These are phyloP conservation scores for Vinca major DNA, from an alignment of 305 asterid species.

Conservation along the genomic window DNA sequence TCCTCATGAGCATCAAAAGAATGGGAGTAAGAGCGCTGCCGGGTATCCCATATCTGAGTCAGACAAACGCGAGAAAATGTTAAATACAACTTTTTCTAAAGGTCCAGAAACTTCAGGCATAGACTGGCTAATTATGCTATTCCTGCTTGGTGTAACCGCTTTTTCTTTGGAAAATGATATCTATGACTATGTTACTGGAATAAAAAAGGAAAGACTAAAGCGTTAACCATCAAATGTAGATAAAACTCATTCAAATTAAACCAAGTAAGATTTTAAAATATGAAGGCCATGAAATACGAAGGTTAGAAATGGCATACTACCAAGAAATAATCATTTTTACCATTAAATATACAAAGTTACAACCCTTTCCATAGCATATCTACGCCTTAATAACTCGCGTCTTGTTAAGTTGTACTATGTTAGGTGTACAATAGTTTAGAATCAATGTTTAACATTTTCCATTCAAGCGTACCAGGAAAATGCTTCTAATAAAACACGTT, in stretches of 20 bases:
- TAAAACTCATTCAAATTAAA: background rate
- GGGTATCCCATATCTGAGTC: conserved; percentile 82
- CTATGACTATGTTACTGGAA: background rate
- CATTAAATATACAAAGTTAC: background rate
- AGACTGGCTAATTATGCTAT: background rate
- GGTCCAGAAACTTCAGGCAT: background rate
- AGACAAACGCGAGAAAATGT: background rate
- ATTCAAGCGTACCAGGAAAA: background rate
- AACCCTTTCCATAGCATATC: background rate
- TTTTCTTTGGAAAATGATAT: background rate
- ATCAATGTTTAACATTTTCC: background rate
- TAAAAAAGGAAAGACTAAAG: background rate
- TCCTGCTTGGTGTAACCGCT: background rate
- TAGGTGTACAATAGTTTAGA: background rate
- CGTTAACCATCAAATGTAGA: background rate
- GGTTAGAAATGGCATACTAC: background rate
- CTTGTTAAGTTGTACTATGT: background rate
- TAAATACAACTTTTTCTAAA: background rate
- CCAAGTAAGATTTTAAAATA: background rate
- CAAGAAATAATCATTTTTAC: background rate
- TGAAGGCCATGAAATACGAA: background rate
- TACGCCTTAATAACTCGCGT: background rate
- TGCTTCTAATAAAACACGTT: background rate
- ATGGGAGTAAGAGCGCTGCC: conserved; percentile 75
- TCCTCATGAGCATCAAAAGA: conserved; percentile 62